Conservation (phyloP, 805 yeast species). For the Candida mattraensis region DNA sequence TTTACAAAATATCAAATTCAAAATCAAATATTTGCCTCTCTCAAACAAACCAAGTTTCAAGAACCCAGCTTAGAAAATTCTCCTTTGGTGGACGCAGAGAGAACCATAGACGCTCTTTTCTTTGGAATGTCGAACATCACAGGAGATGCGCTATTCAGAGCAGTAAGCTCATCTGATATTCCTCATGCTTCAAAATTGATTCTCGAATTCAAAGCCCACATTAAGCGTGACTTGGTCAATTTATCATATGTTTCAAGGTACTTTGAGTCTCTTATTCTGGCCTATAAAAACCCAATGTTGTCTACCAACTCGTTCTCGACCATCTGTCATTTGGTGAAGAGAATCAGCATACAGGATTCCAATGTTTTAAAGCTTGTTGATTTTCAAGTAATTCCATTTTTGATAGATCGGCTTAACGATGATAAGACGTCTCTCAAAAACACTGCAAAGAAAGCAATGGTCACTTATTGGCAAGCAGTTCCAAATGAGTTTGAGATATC, state of each 20-base stretch:
- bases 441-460: constrained; percentile 52
- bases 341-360: constrained; percentile 58
- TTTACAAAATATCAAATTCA: constrained; percentile 10
- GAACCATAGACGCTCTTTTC: no score
- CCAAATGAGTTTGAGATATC: constrained; percentile 47
- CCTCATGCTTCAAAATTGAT: constrained; percentile 26
- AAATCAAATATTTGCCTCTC: no score
- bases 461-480: constrained; percentile 54
- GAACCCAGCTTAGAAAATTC: no score
- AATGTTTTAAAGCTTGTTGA: constrained; percentile 42
- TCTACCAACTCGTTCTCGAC: constrained; percentile 50
- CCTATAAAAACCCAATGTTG: constrained; percentile 39
- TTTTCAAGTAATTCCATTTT: constrained; percentile 48
- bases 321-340: constrained; percentile 54
- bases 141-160: constrained; percentile 27
- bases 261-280: constrained; percentile 48
- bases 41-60: no score
- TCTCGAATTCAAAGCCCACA: constrained; percentile 47
- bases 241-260: constrained; percentile 48
- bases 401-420: constrained; percentile 48
- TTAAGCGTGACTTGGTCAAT: constrained; percentile 55
- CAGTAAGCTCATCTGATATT: constrained; percentile 24
- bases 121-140: constrained; percentile 22
- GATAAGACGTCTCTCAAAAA: constrained; percentile 35
- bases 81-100: no score